phyloP scores from a whole-genome alignment of 139 green algal genomes.

The Chlamydomonas applanata region DNA sequence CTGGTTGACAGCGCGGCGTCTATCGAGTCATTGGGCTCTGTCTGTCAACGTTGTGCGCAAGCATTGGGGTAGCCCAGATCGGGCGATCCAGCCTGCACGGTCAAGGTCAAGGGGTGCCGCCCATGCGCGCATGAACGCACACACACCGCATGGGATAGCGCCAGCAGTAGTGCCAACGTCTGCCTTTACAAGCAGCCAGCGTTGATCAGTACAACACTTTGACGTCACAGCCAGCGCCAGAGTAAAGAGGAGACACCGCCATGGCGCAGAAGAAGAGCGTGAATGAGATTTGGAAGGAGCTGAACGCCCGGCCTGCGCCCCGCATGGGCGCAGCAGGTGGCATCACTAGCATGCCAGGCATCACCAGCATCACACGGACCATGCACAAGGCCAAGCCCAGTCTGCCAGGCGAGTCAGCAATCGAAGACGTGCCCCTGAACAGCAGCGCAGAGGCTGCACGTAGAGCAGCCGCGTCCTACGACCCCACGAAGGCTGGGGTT shows the following conservation, averaged over 20 bases:
- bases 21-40: too few relatives aligned
- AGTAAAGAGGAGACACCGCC: background rate
- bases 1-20: too few relatives aligned
- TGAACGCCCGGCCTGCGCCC: conserved; percentile 40
- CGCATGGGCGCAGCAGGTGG: conserved; percentile 16
- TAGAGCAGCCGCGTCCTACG: conserved; percentile 19
- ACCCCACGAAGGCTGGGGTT: conserved; percentile 36
- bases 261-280: conserved; percentile 52
- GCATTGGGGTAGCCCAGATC: too few relatives aligned
- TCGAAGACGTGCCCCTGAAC: background rate
- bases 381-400: conserved; percentile 5
- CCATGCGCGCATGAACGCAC: too few relatives aligned
- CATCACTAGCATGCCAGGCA: conserved; percentile 35
- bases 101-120: too few relatives aligned
- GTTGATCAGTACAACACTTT: too few relatives aligned
- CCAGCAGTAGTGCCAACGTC: too few relatives aligned
- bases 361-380: conserved; percentile 26
- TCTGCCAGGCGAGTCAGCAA: background rate
- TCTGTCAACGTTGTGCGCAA: too few relatives aligned
- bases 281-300: conserved; percentile 64
- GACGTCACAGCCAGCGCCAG: too few relatives aligned
- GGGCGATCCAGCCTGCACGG: too few relatives aligned
- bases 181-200: too few relatives aligned
- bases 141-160: too few relatives aligned
- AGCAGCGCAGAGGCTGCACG: background rate